Evolutionary conservation across 2,329 filamentous ascomycete genomes (phyloP), one percentile per base, ranked within the genome.

Genomic region (Leptographium procerum): DNA sequence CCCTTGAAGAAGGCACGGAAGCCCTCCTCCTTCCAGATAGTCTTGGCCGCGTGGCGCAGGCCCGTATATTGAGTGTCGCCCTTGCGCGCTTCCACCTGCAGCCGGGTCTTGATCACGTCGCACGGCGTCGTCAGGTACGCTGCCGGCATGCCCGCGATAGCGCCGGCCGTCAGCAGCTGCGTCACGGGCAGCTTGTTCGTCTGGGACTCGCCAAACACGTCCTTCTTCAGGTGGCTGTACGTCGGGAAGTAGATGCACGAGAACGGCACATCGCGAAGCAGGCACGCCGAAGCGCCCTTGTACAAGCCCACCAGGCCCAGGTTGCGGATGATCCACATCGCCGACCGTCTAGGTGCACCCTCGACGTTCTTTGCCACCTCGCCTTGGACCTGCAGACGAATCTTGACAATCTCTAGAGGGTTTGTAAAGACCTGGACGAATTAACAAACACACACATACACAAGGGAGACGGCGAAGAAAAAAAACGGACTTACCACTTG

Each of bases 1-100:
- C 94, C 94, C 79, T 97, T 97, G 85, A 97, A 99, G 80, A 99
- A 99, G 29, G 94, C 94, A 63, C 81, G 84, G 81, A 96, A 92
- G 13, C 94, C 94, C 73, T 99, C 94, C 71, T 97, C 89, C 71
- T 86, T 84, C 76, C 80, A 86, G 66, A 99, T 88, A 16, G 89
- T 95, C 66, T 74, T 74, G 43, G 94, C 94, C 57, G 86, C 89
- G 74, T 99, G 90, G 58, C 90, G 84, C 53, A 99, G 81, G 52
- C 88, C 89, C 48, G 83, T 94, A 79, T 99, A 99, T 54, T 81
- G 80, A 4, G 86, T 86, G 67, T 99, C 92, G 63, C 94, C 94
- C 79, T 97, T 97, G 64, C 94, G 88, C 26, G 92, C 91, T 73
- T 99, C 94, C 60, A 99, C 94, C 73, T 99, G 94, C 61, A 99